Conservation (phyloP, 257 asterid species). For the Apocynum venetum region DNA sequence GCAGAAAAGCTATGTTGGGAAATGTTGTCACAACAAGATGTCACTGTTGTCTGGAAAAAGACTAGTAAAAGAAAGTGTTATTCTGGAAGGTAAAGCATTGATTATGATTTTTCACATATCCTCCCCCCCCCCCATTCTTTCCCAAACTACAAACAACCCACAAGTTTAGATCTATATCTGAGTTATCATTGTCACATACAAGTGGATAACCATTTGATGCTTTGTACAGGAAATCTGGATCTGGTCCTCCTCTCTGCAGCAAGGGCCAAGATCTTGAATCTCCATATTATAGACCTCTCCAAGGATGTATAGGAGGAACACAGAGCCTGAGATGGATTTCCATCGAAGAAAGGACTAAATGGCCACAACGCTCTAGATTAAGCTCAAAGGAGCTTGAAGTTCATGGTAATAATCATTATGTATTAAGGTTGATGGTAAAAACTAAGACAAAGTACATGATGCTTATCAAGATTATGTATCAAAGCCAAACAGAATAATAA, state of each 20-base stretch:
- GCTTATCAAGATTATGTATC: not conserved
- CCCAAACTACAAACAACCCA: not conserved
- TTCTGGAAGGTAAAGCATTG: slow-evolving; percentile 54
- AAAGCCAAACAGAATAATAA: not conserved
- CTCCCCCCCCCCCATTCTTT: not conserved
- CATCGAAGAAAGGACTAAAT: slow-evolving; percentile 63
- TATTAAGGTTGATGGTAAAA: not conserved
- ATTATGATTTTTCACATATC: not conserved
- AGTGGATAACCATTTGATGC: slow-evolving; percentile 8
- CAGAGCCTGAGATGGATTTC: slow-evolving; percentile 89
- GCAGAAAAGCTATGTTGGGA: slow-evolving; percentile 86
- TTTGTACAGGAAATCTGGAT: slow-evolving; percentile 63
- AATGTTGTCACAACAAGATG: slow-evolving; percentile 87
- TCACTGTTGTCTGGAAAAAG: slow-evolving; percentile 95
- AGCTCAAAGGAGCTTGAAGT: slow-evolving; percentile 61
- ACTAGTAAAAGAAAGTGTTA: slow-evolving; percentile 72
- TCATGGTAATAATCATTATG: slow-evolving; percentile 48
- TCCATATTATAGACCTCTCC: slow-evolving; percentile 88
- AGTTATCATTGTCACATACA: not conserved
- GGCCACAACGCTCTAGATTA: slow-evolving; percentile 74
- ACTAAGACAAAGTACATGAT: not conserved
- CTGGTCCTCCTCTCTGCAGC: slow-evolving; percentile 65
- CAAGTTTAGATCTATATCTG: not conserved
- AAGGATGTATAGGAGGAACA: slow-evolving; percentile 81
- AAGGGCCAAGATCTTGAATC: slow-evolving; percentile 74